These are phyloP conservation scores for Gaeumannomyces sp. DNA, from an alignment of 2,329 filamentous ascomycete genomes.

Conservation along the genomic window DNA sequence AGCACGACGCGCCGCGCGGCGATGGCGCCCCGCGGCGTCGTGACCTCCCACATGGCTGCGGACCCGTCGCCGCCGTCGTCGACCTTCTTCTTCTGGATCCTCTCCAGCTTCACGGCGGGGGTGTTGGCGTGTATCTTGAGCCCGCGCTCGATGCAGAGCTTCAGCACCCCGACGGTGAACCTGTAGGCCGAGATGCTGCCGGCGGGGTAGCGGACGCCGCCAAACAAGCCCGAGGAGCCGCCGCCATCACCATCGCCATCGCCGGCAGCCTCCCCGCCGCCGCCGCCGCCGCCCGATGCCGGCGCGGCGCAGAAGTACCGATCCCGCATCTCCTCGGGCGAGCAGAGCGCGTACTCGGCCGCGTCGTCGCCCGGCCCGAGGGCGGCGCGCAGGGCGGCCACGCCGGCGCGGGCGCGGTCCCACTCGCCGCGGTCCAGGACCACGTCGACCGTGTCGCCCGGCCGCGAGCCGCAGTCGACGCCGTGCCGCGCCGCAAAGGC, in stretches of 20 bases:
- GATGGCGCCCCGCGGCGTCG: conserved; percentile 37
- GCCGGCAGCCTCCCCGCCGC: no score
- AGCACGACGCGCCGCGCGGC: conserved; percentile 37
- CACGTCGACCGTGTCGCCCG: conserved; percentile 51
- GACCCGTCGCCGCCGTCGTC: background rate
- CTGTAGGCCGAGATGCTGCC: conserved; percentile 35
- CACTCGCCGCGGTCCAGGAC: conserved; percentile 45
- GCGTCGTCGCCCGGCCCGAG: conserved; percentile 34
- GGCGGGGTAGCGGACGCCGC: conserved; percentile 39
- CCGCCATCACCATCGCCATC: conserved; percentile 7
- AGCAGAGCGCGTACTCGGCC: conserved; percentile 38
- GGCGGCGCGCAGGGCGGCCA: conserved; percentile 37
- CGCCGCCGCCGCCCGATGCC: conserved; percentile 17
- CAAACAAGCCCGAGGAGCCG: conserved; percentile 28
- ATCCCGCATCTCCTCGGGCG: conserved; percentile 32
- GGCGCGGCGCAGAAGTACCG: conserved; percentile 31
- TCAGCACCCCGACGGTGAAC: conserved; percentile 36
- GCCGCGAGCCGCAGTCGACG: conserved; percentile 43
- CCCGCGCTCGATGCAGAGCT: conserved; percentile 34
- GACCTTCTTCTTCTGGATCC: conserved; percentile 3
- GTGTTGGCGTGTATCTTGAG: conserved; percentile 49
- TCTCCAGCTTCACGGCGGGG: conserved; percentile 26
- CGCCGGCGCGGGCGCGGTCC: conserved; percentile 28
- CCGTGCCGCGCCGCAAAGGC: conserved; percentile 39
- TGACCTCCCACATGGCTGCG: conserved; percentile 27